Percentiles rank a stretch among this genome's conserved stretches.
phyloP scores from a whole-genome alignment of 2,329 filamentous ascomycete species.

The Amauroascus niger region DNA sequence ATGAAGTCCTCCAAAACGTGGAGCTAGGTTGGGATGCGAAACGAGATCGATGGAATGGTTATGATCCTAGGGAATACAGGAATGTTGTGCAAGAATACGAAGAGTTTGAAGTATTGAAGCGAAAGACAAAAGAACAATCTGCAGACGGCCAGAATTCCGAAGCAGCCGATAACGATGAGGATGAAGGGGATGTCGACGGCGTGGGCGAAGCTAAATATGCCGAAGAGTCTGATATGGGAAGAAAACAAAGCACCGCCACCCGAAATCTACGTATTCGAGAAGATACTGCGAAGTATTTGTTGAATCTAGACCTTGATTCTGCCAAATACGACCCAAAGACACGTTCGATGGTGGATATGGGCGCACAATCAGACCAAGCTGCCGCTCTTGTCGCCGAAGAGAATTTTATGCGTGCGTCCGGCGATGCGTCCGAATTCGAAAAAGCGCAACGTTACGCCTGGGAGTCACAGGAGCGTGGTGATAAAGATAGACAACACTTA shows the following conservation, averaged over 20 bases:
- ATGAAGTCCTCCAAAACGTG: conserved; percentile 77
- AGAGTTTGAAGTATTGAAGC: conserved; percentile 66
- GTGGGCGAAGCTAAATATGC: conserved; percentile 59
- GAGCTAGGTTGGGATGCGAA: conserved; percentile 94
- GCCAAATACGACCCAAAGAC: conserved; percentile 98
- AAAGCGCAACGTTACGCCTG: conserved; percentile 82
- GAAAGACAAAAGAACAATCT: conserved; percentile 42
- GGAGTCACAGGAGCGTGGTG: conserved; percentile 80
- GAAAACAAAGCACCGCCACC: conserved; percentile 82
- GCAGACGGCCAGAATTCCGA: conserved; percentile 44
- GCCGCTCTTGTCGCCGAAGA: conserved; percentile 83
- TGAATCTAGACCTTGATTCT: conserved; percentile 90
- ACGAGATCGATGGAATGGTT: conserved; percentile 96
- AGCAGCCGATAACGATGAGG: conserved; percentile 46
- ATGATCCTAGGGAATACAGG: conserved; percentile 76
- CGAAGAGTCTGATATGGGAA: conserved; percentile 93
- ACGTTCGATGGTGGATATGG: conserved; percentile 75
- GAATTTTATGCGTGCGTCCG: conserved; percentile 77
- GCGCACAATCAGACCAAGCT: conserved; percentile 68
- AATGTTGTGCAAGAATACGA: conserved; percentile 84
- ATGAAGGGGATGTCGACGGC: conserved; percentile 44
- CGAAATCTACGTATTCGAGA: conserved; percentile 85
- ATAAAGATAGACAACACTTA: conserved; percentile 71
- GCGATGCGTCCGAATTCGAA: conserved; percentile 89
- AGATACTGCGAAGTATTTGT: conserved; percentile 91